phyloP scores from a whole-genome alignment of 192 early-diverging fungal species.

The Backusella psychrophila region DNA sequence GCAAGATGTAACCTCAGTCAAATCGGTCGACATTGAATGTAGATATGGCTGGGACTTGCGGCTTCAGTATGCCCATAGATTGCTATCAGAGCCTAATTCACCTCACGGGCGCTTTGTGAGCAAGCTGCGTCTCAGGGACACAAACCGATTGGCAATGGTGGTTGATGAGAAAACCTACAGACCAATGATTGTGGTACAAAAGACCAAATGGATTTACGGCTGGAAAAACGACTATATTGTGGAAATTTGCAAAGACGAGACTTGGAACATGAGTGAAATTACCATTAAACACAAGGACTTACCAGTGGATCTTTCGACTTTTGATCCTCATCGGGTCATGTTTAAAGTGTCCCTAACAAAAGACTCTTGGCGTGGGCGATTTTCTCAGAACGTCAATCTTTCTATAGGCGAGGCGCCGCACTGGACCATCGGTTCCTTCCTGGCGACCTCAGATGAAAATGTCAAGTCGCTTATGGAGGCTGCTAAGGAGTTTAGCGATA shows the following conservation, averaged over 20 bases:
- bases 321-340: conserved; percentile 9
- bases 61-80: conserved; percentile 31
- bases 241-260: conserved; percentile 39
- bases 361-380: conserved; percentile 37
- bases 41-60: conserved; percentile 37
- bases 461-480: not conserved
- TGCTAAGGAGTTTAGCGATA: conserved; percentile 14
- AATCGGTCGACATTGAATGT: conserved; percentile 31
- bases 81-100: conserved; percentile 17
- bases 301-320: conserved; percentile 19
- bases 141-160: conserved; percentile 28
- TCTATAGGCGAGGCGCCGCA: conserved; percentile 35
- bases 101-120: conserved; percentile 34
- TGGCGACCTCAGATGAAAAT: conserved; percentile 20
- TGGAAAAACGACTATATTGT: conserved; percentile 39
- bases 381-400: conserved; percentile 34
- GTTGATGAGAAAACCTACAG: conserved; percentile 15
- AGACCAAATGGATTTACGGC: conserved; percentile 37
- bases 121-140: conserved; percentile 17
- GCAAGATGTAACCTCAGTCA: conserved; percentile 22
- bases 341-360: conserved; percentile 26
- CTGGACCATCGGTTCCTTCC: conserved; percentile 33
- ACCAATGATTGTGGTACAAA: conserved; percentile 27
- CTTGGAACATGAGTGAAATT: conserved; percentile 30
- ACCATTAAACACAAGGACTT: conserved; percentile 11